These are phyloP conservation scores for Pseudocercospora macadamiae DNA, from an alignment of 2,329 filamentous ascomycete species.

Conservation along the genomic window DNA sequence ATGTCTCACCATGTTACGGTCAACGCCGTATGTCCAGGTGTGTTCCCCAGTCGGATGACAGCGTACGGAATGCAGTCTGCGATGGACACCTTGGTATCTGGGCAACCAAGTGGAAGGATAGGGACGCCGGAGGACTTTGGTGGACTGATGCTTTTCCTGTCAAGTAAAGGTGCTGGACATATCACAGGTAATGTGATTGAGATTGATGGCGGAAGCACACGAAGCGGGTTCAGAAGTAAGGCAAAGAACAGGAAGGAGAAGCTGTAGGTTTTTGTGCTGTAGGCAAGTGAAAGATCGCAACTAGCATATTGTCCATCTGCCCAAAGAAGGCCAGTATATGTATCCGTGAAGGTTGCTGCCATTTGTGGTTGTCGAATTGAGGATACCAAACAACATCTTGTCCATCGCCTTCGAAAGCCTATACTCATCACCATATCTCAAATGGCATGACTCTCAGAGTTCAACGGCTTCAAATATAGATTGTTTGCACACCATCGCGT, in stretches of 20 bases:
- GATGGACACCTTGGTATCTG: conserved; percentile 50
- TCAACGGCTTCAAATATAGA: too few species aligned
- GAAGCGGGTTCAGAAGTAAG: conserved; percentile 47
- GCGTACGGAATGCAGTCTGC: conserved; percentile 52
- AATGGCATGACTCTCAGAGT: too few species aligned
- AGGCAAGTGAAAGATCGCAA: background rate
- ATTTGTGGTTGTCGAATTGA: too few species aligned
- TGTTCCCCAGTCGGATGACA: conserved; percentile 62
- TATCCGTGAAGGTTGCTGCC: too few species aligned
- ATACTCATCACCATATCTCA: too few species aligned
- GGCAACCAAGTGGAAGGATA: conserved; percentile 52
- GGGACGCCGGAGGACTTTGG: conserved; percentile 54
- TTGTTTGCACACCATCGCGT: too few species aligned
- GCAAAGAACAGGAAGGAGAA: conserved; percentile 28
- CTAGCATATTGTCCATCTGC: background rate
- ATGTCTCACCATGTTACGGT: conserved; percentile 57
- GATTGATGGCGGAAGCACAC: conserved; percentile 51
- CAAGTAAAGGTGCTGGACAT: conserved; percentile 45
- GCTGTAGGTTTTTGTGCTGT: conserved; percentile 13
- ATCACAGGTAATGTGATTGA: conserved; percentile 54
- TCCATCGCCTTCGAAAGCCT: too few species aligned
- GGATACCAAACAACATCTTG: too few species aligned
- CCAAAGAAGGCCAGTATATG: too few species aligned
- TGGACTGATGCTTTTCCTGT: conserved; percentile 50
- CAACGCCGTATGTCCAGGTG: conserved; percentile 58